Evolutionary conservation across 2,329 filamentous ascomycete species (phyloP), one percentile per base, ranked within the genome.

Genomic region (Aspergillus fumigatiaffinis): DNA sequence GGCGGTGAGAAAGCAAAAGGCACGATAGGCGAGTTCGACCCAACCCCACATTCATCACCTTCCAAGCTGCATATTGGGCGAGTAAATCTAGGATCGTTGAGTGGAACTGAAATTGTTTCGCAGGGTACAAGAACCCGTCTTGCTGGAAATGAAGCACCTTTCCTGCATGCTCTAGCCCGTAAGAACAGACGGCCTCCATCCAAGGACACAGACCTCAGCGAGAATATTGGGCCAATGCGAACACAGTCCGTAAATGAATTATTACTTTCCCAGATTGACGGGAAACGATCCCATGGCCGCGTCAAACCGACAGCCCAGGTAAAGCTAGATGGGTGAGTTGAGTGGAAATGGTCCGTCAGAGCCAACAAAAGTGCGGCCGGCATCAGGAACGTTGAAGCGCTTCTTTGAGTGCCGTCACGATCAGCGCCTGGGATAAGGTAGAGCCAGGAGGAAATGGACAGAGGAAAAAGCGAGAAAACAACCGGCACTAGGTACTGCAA

Each of bases 11-110:
- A 52, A 46, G 21, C 60, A 60, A 63, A 63, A 62, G 53, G 59
- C 55, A 57, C 55, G 51, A 63, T 57, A 66, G 63, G 60, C 58
- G 60, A 66, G 63, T 61, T 59, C 50, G 52, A 61, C 51, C 52
- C 53, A 64, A 66, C 63, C 63, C 63, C 63, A 66, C 63, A 64
- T 61, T 57, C 51, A 38, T 52, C 57, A 58, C 60, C 60, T 61
- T 57, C 57, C 58, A 53, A 42, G 35, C 21, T 59, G 55, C 58
- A 53, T 58, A 29, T 59, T 53, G 49, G 54, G 57, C 49, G 42
- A 51, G 54, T 32, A 20, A 44, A 41, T 42, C 35, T 38, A 32
- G 25, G 38, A 35, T 32, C 48, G 47, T 41, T 59, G 48, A 59
- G 54, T 57, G 57, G 57, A 57, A 57, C 46, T 12, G n/a, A 44